Conservation (phyloP, 345 rosid species). For the Firmiana major region DNA sequence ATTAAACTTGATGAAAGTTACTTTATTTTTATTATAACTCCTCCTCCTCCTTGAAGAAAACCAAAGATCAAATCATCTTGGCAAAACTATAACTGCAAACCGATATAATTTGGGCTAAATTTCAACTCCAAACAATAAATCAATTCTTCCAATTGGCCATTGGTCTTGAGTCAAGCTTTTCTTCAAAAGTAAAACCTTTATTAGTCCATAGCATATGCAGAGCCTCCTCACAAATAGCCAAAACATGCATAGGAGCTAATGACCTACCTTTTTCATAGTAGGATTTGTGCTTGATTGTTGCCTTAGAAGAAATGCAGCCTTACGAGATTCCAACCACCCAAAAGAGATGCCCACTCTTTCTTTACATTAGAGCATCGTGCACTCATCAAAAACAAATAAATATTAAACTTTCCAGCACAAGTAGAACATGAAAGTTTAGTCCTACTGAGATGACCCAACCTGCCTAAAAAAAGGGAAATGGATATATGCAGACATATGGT, state of each 20-base stretch:
- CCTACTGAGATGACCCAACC: conserved; percentile 2
- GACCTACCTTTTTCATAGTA: not conserved
- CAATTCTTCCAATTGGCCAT: not conserved
- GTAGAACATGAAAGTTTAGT: not conserved
- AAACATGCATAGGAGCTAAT: not conserved
- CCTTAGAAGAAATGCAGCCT: not conserved
- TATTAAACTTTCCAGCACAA: not conserved
- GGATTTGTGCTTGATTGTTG: not conserved
- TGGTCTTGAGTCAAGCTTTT: not conserved
- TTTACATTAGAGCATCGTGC: not conserved
- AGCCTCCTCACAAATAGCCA: not conserved
- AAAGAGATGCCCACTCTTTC: not conserved
- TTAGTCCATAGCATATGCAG: not conserved
- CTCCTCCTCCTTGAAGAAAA: too few species aligned
- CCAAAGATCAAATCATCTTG: not conserved
- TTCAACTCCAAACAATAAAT: too few species aligned
- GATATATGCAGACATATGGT: not conserved
- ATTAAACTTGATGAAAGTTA: too few species aligned
- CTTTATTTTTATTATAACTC: too few species aligned
- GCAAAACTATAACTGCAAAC: not conserved
- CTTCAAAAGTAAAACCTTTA: not conserved
- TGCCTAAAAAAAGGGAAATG: not conserved
- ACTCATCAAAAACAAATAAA: not conserved
- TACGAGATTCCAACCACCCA: not conserved
- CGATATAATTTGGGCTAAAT: not conserved